Evolutionary conservation across 768 basidiomycete genomes (phyloP).

Genomic region (Suillus weaverae): DNA sequence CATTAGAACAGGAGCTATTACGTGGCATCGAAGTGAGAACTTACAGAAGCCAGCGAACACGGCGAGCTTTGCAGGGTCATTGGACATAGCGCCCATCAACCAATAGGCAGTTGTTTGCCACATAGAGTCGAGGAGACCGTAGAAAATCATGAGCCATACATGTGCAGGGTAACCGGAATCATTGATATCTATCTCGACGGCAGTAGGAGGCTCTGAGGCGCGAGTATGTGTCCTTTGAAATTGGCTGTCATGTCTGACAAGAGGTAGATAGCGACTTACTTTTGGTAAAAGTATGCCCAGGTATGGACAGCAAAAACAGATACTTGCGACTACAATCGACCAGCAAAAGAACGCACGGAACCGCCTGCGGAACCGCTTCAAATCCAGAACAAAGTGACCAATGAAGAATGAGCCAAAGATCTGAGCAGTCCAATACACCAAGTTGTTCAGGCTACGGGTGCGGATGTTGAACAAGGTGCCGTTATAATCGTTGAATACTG

Average conservation of each 20-base stretch:
- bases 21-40: constrained; percentile 20
- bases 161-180: neutral
- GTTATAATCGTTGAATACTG: constrained; percentile 76
- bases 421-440: constrained; percentile 74
- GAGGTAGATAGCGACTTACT: constrained; percentile 22
- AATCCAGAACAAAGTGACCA: constrained; percentile 43
- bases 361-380: constrained; percentile 35
- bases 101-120: constrained; percentile 41
- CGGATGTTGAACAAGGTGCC: constrained; percentile 71
- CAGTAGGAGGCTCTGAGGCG: constrained; percentile 12
- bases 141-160: constrained; percentile 9
- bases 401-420: constrained; percentile 69
- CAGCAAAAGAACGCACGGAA: constrained; percentile 43
- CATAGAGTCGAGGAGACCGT: constrained; percentile 24
- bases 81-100: constrained; percentile 44
- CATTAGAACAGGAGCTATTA: constrained; percentile 2
- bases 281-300: constrained; percentile 39
- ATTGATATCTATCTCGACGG: neutral
- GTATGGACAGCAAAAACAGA: constrained; percentile 31
- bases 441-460: constrained; percentile 66
- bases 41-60: constrained; percentile 47
- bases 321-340: constrained; percentile 35
- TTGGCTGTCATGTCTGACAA: neutral
- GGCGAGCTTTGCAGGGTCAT: constrained; percentile 46
- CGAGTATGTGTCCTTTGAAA: constrained; percentile 4